Base-by-base conservation (phyloP, 2,329 filamentous ascomycete species). In the Raffaelea deltoideospora region DNA sequence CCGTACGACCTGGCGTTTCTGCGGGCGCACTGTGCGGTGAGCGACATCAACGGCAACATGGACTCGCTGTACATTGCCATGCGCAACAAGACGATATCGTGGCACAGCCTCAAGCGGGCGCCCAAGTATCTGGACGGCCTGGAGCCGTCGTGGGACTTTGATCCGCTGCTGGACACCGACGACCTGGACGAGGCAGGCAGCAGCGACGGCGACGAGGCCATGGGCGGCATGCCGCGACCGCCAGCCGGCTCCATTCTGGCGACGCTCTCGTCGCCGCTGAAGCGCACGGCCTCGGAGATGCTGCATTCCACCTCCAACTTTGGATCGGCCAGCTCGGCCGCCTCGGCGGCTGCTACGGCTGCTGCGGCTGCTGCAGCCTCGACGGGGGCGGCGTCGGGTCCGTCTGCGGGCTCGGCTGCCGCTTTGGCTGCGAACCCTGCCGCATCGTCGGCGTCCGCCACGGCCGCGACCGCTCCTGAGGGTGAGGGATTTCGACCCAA, bases 31-130 rank as follows among this genome's bases (percentile, higher is more conserved):
- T 74, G 70, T 44, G 71, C 68, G n/a, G 67, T 73, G 3, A 59
- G 64, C 34, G 65, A 71, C 33, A 55, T 58, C 4, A 61, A 58
- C 37, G 71, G 69, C 31, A 68, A 65, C 44, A 65, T 73, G 19
- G 67, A 73, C 45, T 72, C 69, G 17, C 51, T 76, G 13, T 76
- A 76, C 45, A 71, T 76, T 39, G 67, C 69, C 38, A 69, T 72
- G 66, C 55, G 59, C 11, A 48, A 59, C 6, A 63, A 68, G 38
- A 65, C 61, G 7, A 55, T 76, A n/a, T 69, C 67, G 3, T 76
- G 71, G 71, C 59, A 65, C 40, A 62, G 59, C 24, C 53, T 76
- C 22, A 59, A 58, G 37, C 54, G 60, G 24, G 59, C 65, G 4
- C 61, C 64, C 1, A 55, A 64, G 3, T 67, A 62, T 42, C 53